phyloP scores from a whole-genome alignment of 306 rosid genomes.

The Chamaecrista fasciculata region DNA sequence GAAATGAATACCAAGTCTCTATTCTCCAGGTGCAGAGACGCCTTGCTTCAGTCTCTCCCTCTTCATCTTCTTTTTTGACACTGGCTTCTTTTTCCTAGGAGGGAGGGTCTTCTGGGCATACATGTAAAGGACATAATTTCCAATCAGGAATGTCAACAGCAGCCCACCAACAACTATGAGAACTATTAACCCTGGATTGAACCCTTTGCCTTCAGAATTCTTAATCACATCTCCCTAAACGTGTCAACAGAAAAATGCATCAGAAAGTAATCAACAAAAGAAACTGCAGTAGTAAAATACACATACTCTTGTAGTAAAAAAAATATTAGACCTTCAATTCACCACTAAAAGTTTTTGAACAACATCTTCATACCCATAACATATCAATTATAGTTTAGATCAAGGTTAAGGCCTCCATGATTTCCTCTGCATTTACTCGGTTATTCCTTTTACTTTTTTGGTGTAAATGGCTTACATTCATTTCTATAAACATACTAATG shows the following conservation, averaged over 20 bases:
- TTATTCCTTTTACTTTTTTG: no score
- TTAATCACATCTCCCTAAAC: slow-evolving; percentile 47
- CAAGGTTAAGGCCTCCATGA: background rate
- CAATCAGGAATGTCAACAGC: slow-evolving; percentile 63
- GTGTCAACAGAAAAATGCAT: slow-evolving; percentile 14
- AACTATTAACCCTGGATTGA: slow-evolving; percentile 86
- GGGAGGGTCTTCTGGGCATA: slow-evolving; percentile 87
- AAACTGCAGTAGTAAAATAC: background rate
- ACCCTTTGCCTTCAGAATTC: slow-evolving; percentile 62
- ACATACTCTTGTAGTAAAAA: background rate
- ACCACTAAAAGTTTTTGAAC: background rate
- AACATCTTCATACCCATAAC: slow-evolving; percentile 14
- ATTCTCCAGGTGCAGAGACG: slow-evolving; percentile 96
- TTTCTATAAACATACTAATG: background rate
- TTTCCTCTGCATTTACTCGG: no score
- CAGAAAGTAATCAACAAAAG: slow-evolving; percentile 4
- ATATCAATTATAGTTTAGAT: background rate
- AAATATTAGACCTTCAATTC: background rate
- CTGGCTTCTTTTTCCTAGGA: slow-evolving; percentile 80
- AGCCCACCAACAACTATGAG: slow-evolving; percentile 72
- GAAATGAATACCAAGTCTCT: slow-evolving; percentile 25
- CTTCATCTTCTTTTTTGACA: slow-evolving; percentile 95
- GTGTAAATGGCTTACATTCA: background rate
- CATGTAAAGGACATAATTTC: slow-evolving; percentile 68
- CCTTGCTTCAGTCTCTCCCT: slow-evolving; percentile 96